A percentile compares a stretch with the other conserved stretches of the same genome.
phyloP scores from a whole-genome alignment of 345 rosid species.

The Reutealis trisperma region DNA sequence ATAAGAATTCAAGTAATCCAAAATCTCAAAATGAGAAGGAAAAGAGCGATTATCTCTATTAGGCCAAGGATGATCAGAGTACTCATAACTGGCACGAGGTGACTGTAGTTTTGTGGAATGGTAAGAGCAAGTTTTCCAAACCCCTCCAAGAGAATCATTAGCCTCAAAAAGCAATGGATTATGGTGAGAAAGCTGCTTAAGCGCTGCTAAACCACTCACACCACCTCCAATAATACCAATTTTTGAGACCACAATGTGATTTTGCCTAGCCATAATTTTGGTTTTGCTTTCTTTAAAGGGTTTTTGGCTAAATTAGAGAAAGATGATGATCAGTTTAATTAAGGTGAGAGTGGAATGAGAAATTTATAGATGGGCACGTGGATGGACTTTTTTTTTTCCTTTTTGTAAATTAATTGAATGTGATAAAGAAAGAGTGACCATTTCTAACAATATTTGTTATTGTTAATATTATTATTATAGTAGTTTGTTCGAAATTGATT shows the following conservation, averaged over 20 bases:
- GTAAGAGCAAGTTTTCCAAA: constrained; percentile 84
- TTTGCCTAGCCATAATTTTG: constrained; percentile 29
- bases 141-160: constrained; percentile 74
- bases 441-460: too few species aligned
- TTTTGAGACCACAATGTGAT: constrained; percentile 41
- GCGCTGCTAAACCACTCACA: constrained; percentile 81
- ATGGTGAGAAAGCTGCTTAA: constrained; percentile 67
- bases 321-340: not conserved
- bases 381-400: constrained; percentile 13
- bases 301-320: not conserved
- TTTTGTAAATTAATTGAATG: too few species aligned
- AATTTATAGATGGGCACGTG: constrained; percentile 45
- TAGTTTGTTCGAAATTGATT: constrained; percentile 2
- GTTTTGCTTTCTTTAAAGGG: too few species aligned
- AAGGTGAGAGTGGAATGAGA: not conserved
- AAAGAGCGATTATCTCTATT: constrained; percentile 63
- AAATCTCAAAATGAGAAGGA: constrained; percentile 63
- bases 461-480: not conserved
- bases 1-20: constrained; percentile 74
- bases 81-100: constrained; percentile 65
- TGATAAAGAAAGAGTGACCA: constrained; percentile 2
- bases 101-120: constrained; percentile 81
- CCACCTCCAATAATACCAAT: constrained; percentile 87
- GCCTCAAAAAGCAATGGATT: constrained; percentile 79
- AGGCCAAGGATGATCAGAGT: constrained; percentile 89